Conservation (phyloP, 208 protist genomes). For the Acanthamoeba castellanii region DNA sequence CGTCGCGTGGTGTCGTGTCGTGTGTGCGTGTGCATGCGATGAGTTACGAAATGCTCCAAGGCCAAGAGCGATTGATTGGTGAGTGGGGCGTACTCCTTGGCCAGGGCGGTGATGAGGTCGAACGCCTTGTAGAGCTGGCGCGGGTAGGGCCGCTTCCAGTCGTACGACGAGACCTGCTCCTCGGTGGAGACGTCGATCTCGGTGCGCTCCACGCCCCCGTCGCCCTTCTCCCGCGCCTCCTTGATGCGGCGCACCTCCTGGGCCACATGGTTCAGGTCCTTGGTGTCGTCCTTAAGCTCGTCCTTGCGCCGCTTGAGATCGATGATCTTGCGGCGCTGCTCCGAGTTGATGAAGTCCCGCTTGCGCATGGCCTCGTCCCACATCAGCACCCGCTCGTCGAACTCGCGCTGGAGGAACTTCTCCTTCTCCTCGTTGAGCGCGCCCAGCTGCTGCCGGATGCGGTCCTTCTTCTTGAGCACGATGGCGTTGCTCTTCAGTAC, state of each 20-base stretch:
- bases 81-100: conserved; percentile 52
- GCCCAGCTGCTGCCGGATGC: conserved; percentile 1
- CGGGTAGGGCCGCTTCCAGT: conserved; percentile 68
- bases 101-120: conserved; percentile 51
- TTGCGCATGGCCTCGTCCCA: conserved; percentile 12
- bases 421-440: conserved; percentile 66
- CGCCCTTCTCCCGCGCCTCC: conserved; percentile 18
- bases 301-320: conserved; percentile 33
- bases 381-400: conserved; percentile 16
- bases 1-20: too few relatives aligned
- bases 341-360: conserved; percentile 51
- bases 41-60: neutral
- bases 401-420: conserved; percentile 62
- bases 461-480: conserved; percentile 62
- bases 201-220: conserved; percentile 1
- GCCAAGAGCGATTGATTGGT: neutral
- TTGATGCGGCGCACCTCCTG: conserved; percentile 63
- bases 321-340: conserved; percentile 69
- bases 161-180: conserved; percentile 51
- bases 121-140: conserved; percentile 69
- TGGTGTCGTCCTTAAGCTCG: conserved; percentile 17
- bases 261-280: conserved; percentile 11
- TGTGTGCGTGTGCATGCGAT: too few relatives aligned
- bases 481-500: conserved; percentile 55
- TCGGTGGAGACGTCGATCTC: conserved; percentile 30